These are phyloP conservation scores for Gautieria morchelliformis DNA, from an alignment of 768 basidiomycete species.

Conservation along the genomic window DNA sequence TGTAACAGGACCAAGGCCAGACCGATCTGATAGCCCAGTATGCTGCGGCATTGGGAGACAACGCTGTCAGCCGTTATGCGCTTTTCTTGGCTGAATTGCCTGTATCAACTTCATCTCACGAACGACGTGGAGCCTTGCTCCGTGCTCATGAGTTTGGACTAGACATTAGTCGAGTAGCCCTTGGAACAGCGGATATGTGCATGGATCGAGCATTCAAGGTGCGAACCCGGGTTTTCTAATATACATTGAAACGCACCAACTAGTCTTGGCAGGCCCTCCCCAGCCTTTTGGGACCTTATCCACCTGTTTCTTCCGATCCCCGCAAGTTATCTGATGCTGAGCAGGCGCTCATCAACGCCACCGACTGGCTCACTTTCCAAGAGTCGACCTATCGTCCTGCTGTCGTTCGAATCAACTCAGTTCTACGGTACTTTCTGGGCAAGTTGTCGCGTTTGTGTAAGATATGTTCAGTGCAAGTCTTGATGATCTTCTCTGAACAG, in stretches of 20 bases:
- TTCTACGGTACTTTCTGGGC: constrained; percentile 88
- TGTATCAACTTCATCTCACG: constrained; percentile 48
- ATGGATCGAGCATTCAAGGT: constrained; percentile 64
- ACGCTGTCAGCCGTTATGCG: constrained; percentile 87
- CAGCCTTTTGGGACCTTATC: neutral
- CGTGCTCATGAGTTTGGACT: constrained; percentile 79
- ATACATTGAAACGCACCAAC: neutral
- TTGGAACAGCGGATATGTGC: constrained; percentile 69
- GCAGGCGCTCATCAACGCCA: constrained; percentile 63
- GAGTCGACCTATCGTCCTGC: constrained; percentile 68
- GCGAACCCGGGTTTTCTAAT: constrained; percentile 9
- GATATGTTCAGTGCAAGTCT: neutral
- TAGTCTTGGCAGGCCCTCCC: constrained; percentile 6
- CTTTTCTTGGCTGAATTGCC: constrained; percentile 77
- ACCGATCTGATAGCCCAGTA: constrained; percentile 89
- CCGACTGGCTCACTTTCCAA: constrained; percentile 88
- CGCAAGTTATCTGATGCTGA: constrained; percentile 46
- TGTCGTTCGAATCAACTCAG: constrained; percentile 78
- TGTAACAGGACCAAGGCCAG: constrained; percentile 57
- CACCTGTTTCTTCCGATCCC: constrained; percentile 43
- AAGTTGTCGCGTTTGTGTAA: constrained; percentile 16
- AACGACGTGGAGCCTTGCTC: constrained; percentile 60
- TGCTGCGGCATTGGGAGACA: constrained; percentile 81
- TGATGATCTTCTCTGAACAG: constrained; percentile 26
- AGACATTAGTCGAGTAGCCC: constrained; percentile 70